Conservation (phyloP, 2,329 filamentous ascomycete species). For the Fusarium brachygibbosum region DNA sequence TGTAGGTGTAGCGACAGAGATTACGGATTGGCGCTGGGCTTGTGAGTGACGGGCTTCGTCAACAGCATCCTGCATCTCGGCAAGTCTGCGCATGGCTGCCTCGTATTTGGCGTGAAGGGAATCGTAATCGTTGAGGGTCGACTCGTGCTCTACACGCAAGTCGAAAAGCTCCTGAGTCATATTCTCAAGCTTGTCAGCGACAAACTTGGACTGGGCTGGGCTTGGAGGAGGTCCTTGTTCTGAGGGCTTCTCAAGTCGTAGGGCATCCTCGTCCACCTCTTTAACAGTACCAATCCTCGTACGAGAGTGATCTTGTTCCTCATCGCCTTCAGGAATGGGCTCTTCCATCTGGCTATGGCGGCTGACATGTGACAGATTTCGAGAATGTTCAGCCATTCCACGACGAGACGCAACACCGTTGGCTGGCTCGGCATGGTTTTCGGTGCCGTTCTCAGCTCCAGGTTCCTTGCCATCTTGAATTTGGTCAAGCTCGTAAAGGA, state of each 20-base stretch:
- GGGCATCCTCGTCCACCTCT: constrained; percentile 49
- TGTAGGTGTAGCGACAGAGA: constrained; percentile 65
- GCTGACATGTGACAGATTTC: constrained; percentile 67
- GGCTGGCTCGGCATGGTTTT: constrained; percentile 45
- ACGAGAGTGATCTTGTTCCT: constrained; percentile 54
- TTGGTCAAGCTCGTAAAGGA: constrained; percentile 90
- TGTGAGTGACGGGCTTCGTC: constrained; percentile 81
- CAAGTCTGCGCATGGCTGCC: constrained; percentile 83
- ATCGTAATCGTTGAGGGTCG: constrained; percentile 84
- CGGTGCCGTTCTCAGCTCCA: constrained; percentile 52
- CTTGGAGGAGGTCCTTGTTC: constrained; percentile 65
- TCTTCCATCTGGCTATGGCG: constrained; percentile 68
- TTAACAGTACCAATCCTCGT: constrained; percentile 53
- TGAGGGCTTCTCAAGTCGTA: constrained; percentile 32
- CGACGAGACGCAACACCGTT: constrained; percentile 61
- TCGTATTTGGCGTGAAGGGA: constrained; percentile 90
- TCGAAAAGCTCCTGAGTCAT: constrained; percentile 94
- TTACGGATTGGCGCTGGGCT: constrained; percentile 67
- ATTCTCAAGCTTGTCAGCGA: constrained; percentile 91
- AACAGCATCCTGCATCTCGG: constrained; percentile 86
- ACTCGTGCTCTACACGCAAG: constrained; percentile 90
- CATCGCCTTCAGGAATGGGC: constrained; percentile 67
- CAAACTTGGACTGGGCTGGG: constrained; percentile 84
- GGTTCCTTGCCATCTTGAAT: constrained; percentile 70
- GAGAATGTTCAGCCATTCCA: constrained; percentile 64